Percentiles rank a stretch among this genome's conserved stretches.
These are phyloP conservation scores for Chrysopogon serrulatus DNA, from an alignment of 176 grass and related monocot genomes.

Conservation along the genomic window DNA sequence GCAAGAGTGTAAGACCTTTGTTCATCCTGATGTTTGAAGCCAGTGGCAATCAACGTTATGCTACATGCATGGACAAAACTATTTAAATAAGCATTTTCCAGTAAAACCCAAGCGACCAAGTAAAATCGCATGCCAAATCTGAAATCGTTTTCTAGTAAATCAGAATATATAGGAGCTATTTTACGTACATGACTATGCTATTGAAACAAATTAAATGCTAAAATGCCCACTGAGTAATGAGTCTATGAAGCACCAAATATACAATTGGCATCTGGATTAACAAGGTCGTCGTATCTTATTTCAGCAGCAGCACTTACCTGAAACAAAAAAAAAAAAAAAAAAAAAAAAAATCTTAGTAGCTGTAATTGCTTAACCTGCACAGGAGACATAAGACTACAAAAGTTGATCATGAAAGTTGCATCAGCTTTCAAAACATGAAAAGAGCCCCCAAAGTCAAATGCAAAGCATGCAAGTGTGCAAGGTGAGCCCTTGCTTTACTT, in stretches of 20 bases:
- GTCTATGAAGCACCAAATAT: slow-evolving; percentile 97
- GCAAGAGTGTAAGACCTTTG: slow-evolving; percentile 37
- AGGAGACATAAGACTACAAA: too few species aligned
- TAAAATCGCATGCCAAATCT: neutral
- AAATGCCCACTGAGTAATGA: slow-evolving; percentile 85
- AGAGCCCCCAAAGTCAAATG: neutral
- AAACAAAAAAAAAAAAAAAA: too few species aligned
- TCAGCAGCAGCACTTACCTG: slow-evolving; percentile 94
- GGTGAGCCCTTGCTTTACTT: too few species aligned
- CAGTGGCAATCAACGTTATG: slow-evolving; percentile 89
- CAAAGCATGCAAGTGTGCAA: neutral
- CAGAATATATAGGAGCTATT: neutral
- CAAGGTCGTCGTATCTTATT: slow-evolving; percentile 94
- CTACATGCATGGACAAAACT: slow-evolving; percentile 48
- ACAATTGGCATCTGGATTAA: slow-evolving; percentile 93
- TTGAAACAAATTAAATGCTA: slow-evolving; percentile 36
- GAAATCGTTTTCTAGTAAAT: neutral
- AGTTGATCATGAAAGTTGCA: neutral
- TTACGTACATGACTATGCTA: neutral
- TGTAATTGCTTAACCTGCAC: too few species aligned
- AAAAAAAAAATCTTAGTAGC: neutral
- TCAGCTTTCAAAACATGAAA: neutral
- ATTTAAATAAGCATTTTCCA: neutral
- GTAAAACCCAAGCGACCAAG: neutral
- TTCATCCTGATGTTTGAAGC: slow-evolving; percentile 76